Evolutionary conservation across 1,139 yeast genomes (phyloP).

Genomic region (Debaryomycetaceae sp.): DNA sequence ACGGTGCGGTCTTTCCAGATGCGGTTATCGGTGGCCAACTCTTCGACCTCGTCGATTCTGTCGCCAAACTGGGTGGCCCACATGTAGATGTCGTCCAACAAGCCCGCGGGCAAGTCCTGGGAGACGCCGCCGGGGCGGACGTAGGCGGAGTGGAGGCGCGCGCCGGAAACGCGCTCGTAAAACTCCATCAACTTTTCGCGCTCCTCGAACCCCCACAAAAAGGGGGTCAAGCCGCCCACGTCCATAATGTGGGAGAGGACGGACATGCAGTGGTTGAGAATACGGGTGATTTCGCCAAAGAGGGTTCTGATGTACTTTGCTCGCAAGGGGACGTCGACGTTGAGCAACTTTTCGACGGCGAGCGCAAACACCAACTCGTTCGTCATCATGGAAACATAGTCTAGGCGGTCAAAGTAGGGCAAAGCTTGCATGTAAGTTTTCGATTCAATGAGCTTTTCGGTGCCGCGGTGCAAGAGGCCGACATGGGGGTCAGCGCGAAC

Average conservation of each 20-base stretch:
- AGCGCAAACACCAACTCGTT: constrained; percentile 79
- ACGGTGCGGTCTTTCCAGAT: constrained; percentile 86
- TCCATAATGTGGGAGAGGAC: constrained; percentile 87
- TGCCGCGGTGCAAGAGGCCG: constrained; percentile 80
- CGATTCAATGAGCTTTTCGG: constrained; percentile 77
- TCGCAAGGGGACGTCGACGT: constrained; percentile 76
- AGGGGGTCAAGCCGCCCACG: constrained; percentile 90
- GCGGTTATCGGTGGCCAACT: constrained; percentile 80
- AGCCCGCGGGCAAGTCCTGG: constrained; percentile 78
- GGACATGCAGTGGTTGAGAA: constrained; percentile 81
- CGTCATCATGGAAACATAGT: constrained; percentile 88
- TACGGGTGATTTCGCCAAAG: constrained; percentile 81
- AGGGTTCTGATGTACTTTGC: constrained; percentile 78
- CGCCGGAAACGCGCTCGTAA: constrained; percentile 86
- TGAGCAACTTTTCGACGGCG: constrained; percentile 78
- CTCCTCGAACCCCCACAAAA: constrained; percentile 92
- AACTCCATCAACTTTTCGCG: constrained; percentile 91
- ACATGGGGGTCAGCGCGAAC: constrained; percentile 84
- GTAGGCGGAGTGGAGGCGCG: constrained; percentile 81
- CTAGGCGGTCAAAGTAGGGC: constrained; percentile 83
- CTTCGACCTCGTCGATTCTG: constrained; percentile 85
- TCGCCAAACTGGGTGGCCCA: constrained; percentile 97
- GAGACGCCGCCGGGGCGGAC: constrained; percentile 91
- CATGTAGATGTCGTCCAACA: constrained; percentile 85
- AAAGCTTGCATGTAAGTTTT: constrained; percentile 80